These are phyloP conservation scores for Pythium biforme DNA, from an alignment of 352 stramenopile species.

Conservation along the genomic window DNA sequence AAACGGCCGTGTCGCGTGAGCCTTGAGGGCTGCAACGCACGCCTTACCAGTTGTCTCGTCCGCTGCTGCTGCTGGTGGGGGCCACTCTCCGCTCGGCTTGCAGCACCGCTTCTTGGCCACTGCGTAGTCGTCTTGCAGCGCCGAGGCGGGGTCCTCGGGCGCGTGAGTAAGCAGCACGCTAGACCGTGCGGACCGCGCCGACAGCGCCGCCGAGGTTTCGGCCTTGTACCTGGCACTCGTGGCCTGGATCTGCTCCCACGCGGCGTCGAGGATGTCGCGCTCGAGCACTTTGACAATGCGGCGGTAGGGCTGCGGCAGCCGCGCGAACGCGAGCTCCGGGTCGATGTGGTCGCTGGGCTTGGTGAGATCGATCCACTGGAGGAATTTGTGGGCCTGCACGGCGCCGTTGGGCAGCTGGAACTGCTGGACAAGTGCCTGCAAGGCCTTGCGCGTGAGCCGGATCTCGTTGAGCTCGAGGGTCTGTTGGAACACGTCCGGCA, in stretches of 20 bases:
- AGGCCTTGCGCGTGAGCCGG: slow-evolving; percentile 28
- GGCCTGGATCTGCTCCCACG: slow-evolving; percentile 47
- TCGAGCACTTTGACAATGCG: slow-evolving; percentile 67
- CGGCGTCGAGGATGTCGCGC: slow-evolving; percentile 51
- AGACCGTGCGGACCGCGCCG: slow-evolving; percentile 22
- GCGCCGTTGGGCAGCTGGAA: slow-evolving; percentile 48
- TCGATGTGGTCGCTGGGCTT: slow-evolving; percentile 56
- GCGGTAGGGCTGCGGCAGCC: slow-evolving; percentile 69
- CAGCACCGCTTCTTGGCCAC: slow-evolving; percentile 42
- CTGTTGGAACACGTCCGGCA: slow-evolving; percentile 42
- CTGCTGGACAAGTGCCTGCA: slow-evolving; percentile 30
- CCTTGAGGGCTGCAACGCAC: background rate
- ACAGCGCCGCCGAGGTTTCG: slow-evolving; percentile 25
- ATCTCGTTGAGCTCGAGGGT: slow-evolving; percentile 52
- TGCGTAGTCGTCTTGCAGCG: slow-evolving; percentile 40
- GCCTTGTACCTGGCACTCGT: slow-evolving; percentile 44
- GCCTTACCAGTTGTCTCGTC: background rate
- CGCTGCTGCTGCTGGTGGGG: background rate
- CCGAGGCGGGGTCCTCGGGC: background rate
- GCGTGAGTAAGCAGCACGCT: slow-evolving; percentile 15
- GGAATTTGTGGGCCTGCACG: slow-evolving; percentile 39
- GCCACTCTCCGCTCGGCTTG: slow-evolving; percentile 20
- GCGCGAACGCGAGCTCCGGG: slow-evolving; percentile 53
- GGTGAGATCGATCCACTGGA: slow-evolving; percentile 56
- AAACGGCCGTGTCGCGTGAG: slow-evolving; percentile 5